Base-by-base conservation (phyloP, 2,329 filamentous ascomycete species). In the Graphilbum ipis-grandicollis region DNA sequence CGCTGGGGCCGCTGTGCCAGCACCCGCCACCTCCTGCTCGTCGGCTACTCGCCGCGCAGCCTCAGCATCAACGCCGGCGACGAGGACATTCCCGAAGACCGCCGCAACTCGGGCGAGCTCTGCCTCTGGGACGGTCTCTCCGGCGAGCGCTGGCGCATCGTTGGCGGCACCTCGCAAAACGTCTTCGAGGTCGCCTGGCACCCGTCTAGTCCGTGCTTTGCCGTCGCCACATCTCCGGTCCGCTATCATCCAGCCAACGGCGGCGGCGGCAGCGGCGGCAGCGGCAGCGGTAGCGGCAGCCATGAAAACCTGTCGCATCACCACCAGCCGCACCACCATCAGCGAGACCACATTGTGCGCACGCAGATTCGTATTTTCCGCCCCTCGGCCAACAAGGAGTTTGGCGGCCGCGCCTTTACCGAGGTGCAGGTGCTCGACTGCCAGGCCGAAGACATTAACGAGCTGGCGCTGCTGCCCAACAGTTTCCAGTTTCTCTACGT, bases 171-270 rank as follows among this genome's bases (percentile, higher is more conserved):
- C 1, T 64, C 62, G 1, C 63, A 70, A 33, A 77, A 78, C 39
- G 68, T 76, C 2, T 78, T 78, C 32, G 73, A 78, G 46, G 66
- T 76, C 2, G 55, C 62, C 0, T 78, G 73, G 73, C 73, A 78
- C 46, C 72, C 73, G 0, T 58, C 48, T 0, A 55, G 66, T 33
- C 52, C 57, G 3, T 56, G 58, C 18, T 77, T 77, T 44, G 54
- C 71, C 5, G 69, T 62, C 4, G 72, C 71, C 2, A 75, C 70
- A 0, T 68, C 71, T 0, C 67, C 68, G 0, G 57, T 54, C 9
- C 61, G 62, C n/a, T n/a, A n/a, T n/a, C n/a, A n/a, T n/a, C n/a
- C n/a, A n/a, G n/a, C n/a, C n/a, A n/a, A n/a, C n/a, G n/a, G n/a
- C n/a, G n/a, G n/a, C n/a, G n/a, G n/a, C n/a, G n/a, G n/a, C n/a